Evolutionary conservation across 495 filamentous ascomycete species (phyloP).

Genomic region (Rostrohypoxylon terebratum): DNA sequence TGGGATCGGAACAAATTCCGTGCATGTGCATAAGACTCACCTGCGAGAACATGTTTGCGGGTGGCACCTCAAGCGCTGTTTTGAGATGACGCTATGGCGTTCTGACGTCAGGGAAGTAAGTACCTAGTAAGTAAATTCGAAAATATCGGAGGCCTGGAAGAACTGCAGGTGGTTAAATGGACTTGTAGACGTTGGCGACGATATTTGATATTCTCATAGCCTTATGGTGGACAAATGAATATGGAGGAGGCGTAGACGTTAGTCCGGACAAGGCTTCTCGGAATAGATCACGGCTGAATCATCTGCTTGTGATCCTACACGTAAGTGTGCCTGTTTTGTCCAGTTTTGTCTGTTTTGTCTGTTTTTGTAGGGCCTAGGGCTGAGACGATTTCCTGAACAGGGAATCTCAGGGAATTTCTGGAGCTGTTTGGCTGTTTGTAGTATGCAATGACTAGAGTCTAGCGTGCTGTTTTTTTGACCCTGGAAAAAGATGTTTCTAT

Average conservation of each 20-base stretch:
- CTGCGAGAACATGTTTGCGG: constrained; percentile 56
- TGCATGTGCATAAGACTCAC: constrained; percentile 41
- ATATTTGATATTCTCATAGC: constrained; percentile 18
- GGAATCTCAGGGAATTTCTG: constrained; percentile 5
- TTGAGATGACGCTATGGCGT: neutral
- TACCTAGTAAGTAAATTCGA: constrained; percentile 15
- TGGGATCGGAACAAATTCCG: neutral
- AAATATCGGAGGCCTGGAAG: neutral
- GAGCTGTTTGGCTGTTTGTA: constrained; percentile 8
- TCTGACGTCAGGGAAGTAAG: constrained; percentile 30
- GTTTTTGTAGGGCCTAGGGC: neutral
- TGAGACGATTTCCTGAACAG: constrained; percentile 26
- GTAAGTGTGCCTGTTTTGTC: constrained; percentile 2
- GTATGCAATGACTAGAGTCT: constrained; percentile 22
- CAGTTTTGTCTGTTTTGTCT: too few species aligned
- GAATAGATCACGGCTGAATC: constrained; percentile 10
- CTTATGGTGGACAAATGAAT: constrained; percentile 7
- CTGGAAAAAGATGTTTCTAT: neutral
- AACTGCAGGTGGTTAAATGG: constrained; percentile 11
- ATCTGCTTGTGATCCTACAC: constrained; percentile 8
- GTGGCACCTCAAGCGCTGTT: neutral
- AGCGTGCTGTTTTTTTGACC: neutral
- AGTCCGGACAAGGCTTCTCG: constrained; percentile 24
- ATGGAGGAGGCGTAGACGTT: constrained; percentile 15
- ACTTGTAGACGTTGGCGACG: neutral